Evolutionary conservation across 768 basidiomycete genomes (phyloP).

Genomic region (Pulveroboletus sp.): DNA sequence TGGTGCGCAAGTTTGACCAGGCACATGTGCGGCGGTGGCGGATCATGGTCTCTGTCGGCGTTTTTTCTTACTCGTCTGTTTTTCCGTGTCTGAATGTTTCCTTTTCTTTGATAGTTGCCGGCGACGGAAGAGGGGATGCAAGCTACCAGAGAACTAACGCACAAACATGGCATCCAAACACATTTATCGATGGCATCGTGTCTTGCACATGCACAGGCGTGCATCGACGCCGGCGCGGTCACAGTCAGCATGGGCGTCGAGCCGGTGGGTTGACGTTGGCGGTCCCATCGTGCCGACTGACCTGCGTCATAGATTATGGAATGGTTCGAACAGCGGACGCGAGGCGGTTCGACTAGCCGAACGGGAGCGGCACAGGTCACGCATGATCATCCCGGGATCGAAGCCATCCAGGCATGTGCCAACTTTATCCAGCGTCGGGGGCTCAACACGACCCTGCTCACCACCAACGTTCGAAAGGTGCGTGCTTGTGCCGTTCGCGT

Average conservation of each 20-base stretch:
- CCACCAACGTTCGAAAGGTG: constrained; percentile 42
- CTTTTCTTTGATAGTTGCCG: constrained; percentile 42
- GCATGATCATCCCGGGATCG: constrained; percentile 41
- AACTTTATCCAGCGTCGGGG: constrained; percentile 41
- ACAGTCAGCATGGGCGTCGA: constrained; percentile 49
- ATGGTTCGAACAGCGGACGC: constrained; percentile 40
- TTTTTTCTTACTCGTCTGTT: not conserved
- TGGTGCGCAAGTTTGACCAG: constrained; percentile 40
- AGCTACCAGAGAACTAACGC: constrained; percentile 43
- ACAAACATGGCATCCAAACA: constrained; percentile 40
- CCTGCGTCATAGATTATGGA: constrained; percentile 36
- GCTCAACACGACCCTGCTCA: constrained; percentile 41
- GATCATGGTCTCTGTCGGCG: constrained; percentile 48
- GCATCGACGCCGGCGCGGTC: constrained; percentile 49
- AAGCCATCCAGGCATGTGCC: constrained; percentile 44
- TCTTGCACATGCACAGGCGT: constrained; percentile 54
- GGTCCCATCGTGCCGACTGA: not conserved
- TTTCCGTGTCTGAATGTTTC: not conserved
- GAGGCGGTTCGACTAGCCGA: not conserved
- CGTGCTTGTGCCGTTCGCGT: no score
- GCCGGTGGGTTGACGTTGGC: constrained; percentile 37
- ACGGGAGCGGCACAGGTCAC: not conserved
- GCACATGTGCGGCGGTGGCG: constrained; percentile 38
- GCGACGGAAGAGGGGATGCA: constrained; percentile 53
- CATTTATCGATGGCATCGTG: constrained; percentile 53